These are phyloP conservation scores for Nepenthes gracilis DNA, from an alignment of 148 eudicot species.

Conservation along the genomic window DNA sequence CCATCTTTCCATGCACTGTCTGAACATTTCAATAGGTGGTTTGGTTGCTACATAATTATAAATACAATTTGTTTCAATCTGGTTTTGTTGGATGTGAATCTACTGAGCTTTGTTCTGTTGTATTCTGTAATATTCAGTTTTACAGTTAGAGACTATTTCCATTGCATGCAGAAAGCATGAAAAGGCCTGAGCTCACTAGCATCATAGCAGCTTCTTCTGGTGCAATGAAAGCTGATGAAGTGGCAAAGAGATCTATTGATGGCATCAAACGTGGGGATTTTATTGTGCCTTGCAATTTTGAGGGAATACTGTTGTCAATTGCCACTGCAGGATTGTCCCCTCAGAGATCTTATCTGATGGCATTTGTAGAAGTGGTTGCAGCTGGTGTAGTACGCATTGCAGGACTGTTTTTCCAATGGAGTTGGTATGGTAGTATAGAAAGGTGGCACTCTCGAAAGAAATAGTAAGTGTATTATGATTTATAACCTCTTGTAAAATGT, in stretches of 20 bases:
- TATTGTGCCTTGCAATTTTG: slow-evolving; percentile 74
- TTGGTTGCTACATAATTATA: too few relatives aligned
- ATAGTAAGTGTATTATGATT: too few relatives aligned
- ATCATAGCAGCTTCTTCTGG: slow-evolving; percentile 77
- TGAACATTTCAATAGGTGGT: too few relatives aligned
- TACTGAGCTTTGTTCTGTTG: too few relatives aligned
- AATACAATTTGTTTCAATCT: too few relatives aligned
- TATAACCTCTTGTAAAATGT: too few relatives aligned
- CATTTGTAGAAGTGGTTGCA: slow-evolving; percentile 68
- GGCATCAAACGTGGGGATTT: slow-evolving; percentile 66
- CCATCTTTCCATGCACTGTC: too few relatives aligned
- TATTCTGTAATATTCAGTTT: too few relatives aligned
- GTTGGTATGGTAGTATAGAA: slow-evolving; percentile 63
- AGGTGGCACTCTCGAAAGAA: slow-evolving; percentile 41
- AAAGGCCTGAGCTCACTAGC: slow-evolving; percentile 53
- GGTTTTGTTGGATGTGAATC: too few relatives aligned
- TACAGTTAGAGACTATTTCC: too few relatives aligned
- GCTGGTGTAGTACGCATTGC: slow-evolving; percentile 50
- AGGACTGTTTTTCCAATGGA: slow-evolving; percentile 66
- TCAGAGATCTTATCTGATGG: slow-evolving; percentile 73
- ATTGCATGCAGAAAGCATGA: slow-evolving; percentile 43
- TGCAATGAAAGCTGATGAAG: slow-evolving; percentile 78
- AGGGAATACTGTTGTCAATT: slow-evolving; percentile 48
- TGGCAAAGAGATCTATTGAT: slow-evolving; percentile 58
- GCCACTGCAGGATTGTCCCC: slow-evolving; percentile 89